Conservation (phyloP, 2,329 filamentous ascomycete genomes). For the Aureobasidium subglaciale region DNA sequence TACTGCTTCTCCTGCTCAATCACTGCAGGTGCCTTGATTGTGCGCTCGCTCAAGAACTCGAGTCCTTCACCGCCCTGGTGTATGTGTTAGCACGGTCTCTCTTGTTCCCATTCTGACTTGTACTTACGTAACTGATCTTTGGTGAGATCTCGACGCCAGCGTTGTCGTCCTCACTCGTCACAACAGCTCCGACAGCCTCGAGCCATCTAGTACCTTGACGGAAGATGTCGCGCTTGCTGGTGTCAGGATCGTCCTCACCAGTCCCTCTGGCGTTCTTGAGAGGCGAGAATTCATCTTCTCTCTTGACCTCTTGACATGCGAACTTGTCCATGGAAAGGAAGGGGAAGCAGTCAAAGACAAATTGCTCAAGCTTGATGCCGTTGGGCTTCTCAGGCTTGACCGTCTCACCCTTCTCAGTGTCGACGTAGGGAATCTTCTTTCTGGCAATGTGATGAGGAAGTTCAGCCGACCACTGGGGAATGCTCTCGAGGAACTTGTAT, state of each 20-base stretch:
- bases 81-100: neutral
- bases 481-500: constrained; percentile 82
- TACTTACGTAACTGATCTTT: constrained; percentile 84
- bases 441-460: constrained; percentile 92
- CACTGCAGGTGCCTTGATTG: constrained; percentile 57
- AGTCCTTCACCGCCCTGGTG: constrained; percentile 54
- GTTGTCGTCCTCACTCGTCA: constrained; percentile 56
- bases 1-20: constrained; percentile 50
- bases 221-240: constrained; percentile 86
- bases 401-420: constrained; percentile 62
- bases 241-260: constrained; percentile 88
- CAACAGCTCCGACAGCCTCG: constrained; percentile 66
- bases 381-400: constrained; percentile 93
- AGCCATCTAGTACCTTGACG: constrained; percentile 82
- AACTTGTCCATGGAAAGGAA: constrained; percentile 80
- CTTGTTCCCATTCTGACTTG: neutral
- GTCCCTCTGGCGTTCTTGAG: constrained; percentile 85
- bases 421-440: constrained; percentile 91
- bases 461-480: constrained; percentile 76
- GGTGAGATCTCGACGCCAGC: constrained; percentile 85
- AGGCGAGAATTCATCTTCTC: constrained; percentile 96
- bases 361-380: constrained; percentile 98
- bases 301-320: constrained; percentile 89
- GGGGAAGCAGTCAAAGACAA: constrained; percentile 97
- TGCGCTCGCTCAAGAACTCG: constrained; percentile 52